A percentile compares a stretch with the other conserved stretches of the same genome.
Conservation (phyloP, 257 asterid species). For the Solanum etuberosum region DNA sequence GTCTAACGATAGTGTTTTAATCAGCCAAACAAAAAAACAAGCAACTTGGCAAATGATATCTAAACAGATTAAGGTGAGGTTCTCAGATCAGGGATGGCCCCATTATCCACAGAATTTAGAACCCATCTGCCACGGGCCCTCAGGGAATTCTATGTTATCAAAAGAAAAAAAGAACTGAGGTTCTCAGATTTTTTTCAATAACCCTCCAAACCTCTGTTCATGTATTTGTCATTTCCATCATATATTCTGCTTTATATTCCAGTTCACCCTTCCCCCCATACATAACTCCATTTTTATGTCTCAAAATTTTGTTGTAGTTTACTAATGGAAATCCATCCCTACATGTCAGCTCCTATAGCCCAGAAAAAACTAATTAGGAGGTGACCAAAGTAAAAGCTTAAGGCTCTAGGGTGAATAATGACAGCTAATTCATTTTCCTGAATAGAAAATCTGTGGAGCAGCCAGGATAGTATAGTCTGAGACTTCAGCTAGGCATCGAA, state of each 20-base stretch:
- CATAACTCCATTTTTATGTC: background rate
- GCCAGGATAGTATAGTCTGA: background rate
- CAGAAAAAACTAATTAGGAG: background rate
- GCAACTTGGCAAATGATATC: background rate
- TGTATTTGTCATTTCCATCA: background rate
- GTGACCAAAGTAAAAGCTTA: background rate
- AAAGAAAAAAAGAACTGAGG: background rate
- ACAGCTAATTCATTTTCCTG: background rate
- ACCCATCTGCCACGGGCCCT: background rate
- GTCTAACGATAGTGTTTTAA: background rate
- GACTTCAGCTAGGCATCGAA: background rate
- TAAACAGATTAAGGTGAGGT: background rate
- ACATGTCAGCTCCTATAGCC: background rate
- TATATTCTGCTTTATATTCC: background rate
- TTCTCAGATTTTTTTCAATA: background rate
- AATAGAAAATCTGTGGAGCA: background rate
- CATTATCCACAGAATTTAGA: background rate
- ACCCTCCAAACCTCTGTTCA: background rate
- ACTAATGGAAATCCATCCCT: background rate
- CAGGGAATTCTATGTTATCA: background rate
- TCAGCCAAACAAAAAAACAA: background rate
- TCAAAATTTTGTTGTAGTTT: background rate
- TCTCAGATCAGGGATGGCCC: background rate
- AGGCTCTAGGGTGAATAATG: background rate
- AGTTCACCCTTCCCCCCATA: background rate